Base-by-base conservation (phyloP, 768 basidiomycete genomes). In the Mrakia blollopis region DNA sequence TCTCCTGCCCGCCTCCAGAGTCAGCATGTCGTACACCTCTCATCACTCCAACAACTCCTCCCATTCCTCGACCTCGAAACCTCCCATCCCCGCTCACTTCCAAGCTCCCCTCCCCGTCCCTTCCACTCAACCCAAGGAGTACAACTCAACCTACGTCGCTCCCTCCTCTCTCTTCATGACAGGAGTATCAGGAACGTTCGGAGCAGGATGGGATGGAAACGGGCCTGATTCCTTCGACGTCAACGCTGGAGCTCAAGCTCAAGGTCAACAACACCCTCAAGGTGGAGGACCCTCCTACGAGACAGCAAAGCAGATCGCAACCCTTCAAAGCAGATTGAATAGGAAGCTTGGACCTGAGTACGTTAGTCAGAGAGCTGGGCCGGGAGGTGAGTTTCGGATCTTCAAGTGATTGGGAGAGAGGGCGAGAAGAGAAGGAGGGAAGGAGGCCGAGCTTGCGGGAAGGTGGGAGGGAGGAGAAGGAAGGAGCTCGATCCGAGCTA, bases 311-410 rank as follows among this genome's bases (percentile, higher is more conserved):
- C 89, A 89, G 80, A 88, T 93, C 61, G 91, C 89, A 8, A 82
- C 87, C 0, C 85, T 97, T 2, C 93, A 96, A 81, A 89, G 87
- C 18, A 92, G 93, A 82, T 86, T 99, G 41, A 87, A 91, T 81
- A 90, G 90, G 84, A 92, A 91, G 80, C 89, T 99, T 28, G 97
- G 97, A 3, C 97, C 97, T 1, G 97, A 98, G 85, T 97, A 88
- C 81, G 88, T 99, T 74, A 93, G 92, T 3, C 90, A 91, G 79
- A 87, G 97, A 23, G 91, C 92, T 10, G 95, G 96, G 6, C 93
- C 92, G 2, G 85, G 85, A 28, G 78, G 79, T 80, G 35, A 72
- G 79, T 76, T 54, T 67, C 60, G 28, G 14, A 4, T 7, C 47
- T 21, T 50, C 18, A 3, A 2, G 14, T 50, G 16, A 0, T 7